phyloP scores from a whole-genome alignment of 768 basidiomycete species.

The Lepiota brunneoincarnata region DNA sequence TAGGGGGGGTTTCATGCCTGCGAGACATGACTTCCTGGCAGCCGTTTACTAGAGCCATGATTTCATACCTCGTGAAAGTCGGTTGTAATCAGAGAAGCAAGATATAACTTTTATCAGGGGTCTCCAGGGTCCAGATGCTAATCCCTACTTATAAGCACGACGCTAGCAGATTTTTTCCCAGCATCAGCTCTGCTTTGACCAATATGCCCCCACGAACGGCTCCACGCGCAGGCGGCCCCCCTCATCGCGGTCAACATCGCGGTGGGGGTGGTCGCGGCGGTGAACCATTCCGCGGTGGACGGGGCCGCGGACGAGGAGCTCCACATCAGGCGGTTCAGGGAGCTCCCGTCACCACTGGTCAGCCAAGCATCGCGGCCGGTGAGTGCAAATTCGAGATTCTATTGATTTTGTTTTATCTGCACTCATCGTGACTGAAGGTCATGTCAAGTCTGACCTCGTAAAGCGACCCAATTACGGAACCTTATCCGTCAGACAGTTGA shows the following conservation, averaged over 20 bases:
- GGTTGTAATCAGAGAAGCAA: not conserved
- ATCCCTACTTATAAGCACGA: constrained; percentile 1
- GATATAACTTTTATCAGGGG: not conserved
- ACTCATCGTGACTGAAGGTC: constrained; percentile 14
- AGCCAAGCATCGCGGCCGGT: not conserved
- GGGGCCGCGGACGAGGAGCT: constrained; percentile 9
- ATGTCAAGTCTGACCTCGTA: constrained; percentile 60
- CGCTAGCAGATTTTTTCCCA: not conserved
- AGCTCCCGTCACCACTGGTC: not conserved
- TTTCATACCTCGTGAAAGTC: too few relatives aligned
- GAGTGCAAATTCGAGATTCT: not conserved
- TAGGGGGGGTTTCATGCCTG: too few relatives aligned
- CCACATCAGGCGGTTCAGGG: constrained; percentile 18
- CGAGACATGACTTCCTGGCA: too few relatives aligned
- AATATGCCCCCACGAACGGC: constrained; percentile 40
- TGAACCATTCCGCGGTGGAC: not conserved
- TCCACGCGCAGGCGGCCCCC: constrained; percentile 20
- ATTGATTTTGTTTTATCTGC: not conserved
- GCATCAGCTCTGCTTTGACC: constrained; percentile 12
- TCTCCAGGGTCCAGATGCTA: constrained; percentile 2
- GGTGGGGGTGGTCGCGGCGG: constrained; percentile 15
- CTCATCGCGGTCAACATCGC: constrained; percentile 25
- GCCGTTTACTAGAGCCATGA: too few relatives aligned
- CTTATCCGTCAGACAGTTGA: constrained; percentile 35
- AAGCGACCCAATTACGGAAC: constrained; percentile 64